Evolutionary conservation across 306 rosid species (phyloP), one percentile per base, ranked within the genome.

Genomic region (Crataegus laevigata): DNA sequence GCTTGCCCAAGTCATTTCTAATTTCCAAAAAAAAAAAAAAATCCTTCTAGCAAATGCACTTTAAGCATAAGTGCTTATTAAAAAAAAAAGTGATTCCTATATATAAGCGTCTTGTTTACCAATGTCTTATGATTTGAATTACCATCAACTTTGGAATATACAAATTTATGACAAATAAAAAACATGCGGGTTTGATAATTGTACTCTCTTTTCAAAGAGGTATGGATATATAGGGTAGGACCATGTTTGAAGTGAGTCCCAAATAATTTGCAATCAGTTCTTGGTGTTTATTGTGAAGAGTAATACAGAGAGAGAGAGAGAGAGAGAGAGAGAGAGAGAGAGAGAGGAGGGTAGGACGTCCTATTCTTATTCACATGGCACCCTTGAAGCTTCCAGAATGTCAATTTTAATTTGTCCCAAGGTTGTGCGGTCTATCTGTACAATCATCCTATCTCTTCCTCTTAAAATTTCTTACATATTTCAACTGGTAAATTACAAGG

Each of bases 291-390:
- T 25, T 38, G 12, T 58, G 68, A 25, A 60, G 69, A 29, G 59
- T 58, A 43, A 42, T 40, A 26, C 15, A 60, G 21, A 24, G 45
- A 34, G 66, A 79, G 36, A 34, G 36, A 34, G 36, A 34, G 36
- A 34, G 36, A 34, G 36, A 34, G 9, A 40, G 45, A 40, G 45
- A 40, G 45, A 40, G 13, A 40, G 43, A 40, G 43, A 40, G 43
- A 40, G 52, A 47, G 52, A 47, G 54, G 21, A 50, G 28, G 79
- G 57, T 80, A 82, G 74, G 82, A 79, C 36, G 76, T 70, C 78
- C 12, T 60, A 40, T 19, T 78, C 77, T 63, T 52, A 26, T 38
- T 72, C 67, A 78, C 77, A 78, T 78, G 82, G 82, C 28, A 14
- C 43, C 29, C 68, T 61, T 73, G 45, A 42, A 73, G 59, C 59